A percentile compares a stretch with the other conserved stretches of the same genome.
These are phyloP conservation scores for Turritis glabra DNA, from an alignment of 345 rosid species.

Conservation along the genomic window DNA sequence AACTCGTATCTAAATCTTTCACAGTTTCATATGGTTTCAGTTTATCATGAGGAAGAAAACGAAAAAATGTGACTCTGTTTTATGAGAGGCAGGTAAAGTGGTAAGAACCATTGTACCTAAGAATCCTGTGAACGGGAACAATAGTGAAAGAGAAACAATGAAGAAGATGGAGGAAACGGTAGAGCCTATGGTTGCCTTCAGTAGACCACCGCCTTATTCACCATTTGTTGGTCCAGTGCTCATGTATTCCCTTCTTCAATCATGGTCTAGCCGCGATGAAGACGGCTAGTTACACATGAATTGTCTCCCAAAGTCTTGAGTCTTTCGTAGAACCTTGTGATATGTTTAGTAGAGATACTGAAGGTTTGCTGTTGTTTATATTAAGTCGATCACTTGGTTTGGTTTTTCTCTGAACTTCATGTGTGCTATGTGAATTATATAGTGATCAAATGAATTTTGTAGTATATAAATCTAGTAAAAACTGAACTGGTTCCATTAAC, in stretches of 20 bases:
- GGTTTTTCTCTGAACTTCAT: not conserved
- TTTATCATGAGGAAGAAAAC: not conserved
- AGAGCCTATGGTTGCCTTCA: constrained; percentile 57
- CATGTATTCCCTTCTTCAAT: constrained; percentile 52
- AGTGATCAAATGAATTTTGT: not conserved
- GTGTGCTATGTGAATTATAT: not conserved
- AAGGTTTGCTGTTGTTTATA: constrained; percentile 4
- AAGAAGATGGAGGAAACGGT: constrained; percentile 33
- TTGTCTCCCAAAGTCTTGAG: not conserved
- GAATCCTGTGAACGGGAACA: constrained; percentile 36
- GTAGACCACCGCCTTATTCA: constrained; percentile 54
- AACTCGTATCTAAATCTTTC: not conserved
- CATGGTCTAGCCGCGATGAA: constrained; percentile 46
- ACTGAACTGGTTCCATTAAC: not conserved
- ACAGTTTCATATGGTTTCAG: not conserved
- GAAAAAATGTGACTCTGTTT: not conserved
- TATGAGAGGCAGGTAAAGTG: constrained; percentile 11
- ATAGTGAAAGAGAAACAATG: constrained; percentile 15
- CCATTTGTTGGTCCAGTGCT: constrained; percentile 60
- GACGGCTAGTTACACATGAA: constrained; percentile 47
- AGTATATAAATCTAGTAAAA: not conserved
- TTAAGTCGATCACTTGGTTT: not conserved
- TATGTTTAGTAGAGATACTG: not conserved
- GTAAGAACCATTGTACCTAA: constrained; percentile 48
- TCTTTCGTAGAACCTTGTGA: not conserved